A percentile compares a stretch with the other conserved stretches of the same genome.
Evolutionary conservation across 2,329 filamentous ascomycete genomes (phyloP).

Genomic region (Alternaria triticina): DNA sequence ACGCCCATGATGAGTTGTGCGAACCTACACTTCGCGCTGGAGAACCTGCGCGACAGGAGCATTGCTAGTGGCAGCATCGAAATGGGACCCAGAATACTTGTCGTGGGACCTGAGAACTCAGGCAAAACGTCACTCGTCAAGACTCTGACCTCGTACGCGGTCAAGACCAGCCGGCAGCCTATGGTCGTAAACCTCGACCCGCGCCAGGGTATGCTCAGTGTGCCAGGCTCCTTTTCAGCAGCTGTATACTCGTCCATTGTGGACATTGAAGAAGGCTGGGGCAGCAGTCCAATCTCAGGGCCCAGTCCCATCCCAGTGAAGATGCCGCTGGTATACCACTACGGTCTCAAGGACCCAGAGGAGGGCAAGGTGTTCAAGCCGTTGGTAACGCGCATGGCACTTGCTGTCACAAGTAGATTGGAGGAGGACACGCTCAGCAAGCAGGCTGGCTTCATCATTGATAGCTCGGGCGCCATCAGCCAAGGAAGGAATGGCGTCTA

Average conservation of each 20-base stretch:
- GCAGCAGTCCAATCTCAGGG: constrained; percentile 87
- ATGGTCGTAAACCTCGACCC: constrained; percentile 86
- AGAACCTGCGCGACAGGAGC: constrained; percentile 71
- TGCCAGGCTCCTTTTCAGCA: constrained; percentile 79
- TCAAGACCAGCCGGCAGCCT: constrained; percentile 74
- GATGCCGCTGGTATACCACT: constrained; percentile 88
- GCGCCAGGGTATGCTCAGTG: constrained; percentile 64
- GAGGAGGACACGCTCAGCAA: constrained; percentile 76
- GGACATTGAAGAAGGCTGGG: constrained; percentile 89
- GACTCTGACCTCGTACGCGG: constrained; percentile 79
- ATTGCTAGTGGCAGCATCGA: constrained; percentile 40
- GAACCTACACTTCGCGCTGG: constrained; percentile 87
- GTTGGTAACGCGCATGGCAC: constrained; percentile 76
- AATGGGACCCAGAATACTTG: constrained; percentile 79
- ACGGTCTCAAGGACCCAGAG: constrained; percentile 74
- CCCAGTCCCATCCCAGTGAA: constrained; percentile 89
- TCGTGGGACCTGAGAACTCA: constrained; percentile 77
- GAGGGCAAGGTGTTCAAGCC: constrained; percentile 74
- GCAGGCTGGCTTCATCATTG: constrained; percentile 81
- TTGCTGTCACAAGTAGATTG: constrained; percentile 77
- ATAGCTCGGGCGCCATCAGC: constrained; percentile 75
- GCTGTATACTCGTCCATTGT: constrained; percentile 86
- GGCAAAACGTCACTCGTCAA: constrained; percentile 86
- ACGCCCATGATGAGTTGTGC: constrained; percentile 81
- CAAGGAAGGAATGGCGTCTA: constrained; percentile 68